Base-by-base conservation (phyloP, 441 rosid species). In the Eutrema salsugineum region DNA sequence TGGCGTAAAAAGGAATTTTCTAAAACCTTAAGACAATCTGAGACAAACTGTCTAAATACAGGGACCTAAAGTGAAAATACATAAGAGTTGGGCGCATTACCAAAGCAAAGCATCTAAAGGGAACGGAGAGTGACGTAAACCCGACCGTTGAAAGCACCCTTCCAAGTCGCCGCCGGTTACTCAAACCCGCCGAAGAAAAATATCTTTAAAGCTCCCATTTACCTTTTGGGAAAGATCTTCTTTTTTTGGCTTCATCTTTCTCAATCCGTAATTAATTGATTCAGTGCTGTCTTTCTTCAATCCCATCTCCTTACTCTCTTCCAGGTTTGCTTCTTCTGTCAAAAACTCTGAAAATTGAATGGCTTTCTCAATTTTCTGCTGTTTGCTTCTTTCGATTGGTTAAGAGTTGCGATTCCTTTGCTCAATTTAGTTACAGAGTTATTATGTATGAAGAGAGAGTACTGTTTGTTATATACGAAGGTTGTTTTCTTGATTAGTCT, bases 81-180 rank as follows among this genome's bases (percentile, higher is more conserved):
- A 39, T 9, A 17, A 49, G 11, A 63, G 48, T 50, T 42, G 7
- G 5, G 51, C 3, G 68, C 63, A 57, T 20, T 50, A 27, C 28
- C 71, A 49, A 19, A 76, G 75, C 46, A 47, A 76, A 76, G 70
- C 42, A 56, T 15, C 73, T 2, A 17, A 56, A 59, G 14, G 12
- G 48, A 55, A 57, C 63, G 76, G 79, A 69, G 71, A 55, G 79
- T 76, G 76, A 76, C 79, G 76, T 70, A 24, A 64, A 42, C 76
- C 71, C 57, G 79, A 76, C 79, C 79, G 76, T 76, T 76, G 68
- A 76, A 22, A 76, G 53, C 79, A 62, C 70, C 59, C 40, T 62
- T 55, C 48, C 57, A 16, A 54, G 27, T 76, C 72, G 71, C 71
- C 76, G 71, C 76, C 75, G 79, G 76, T 57, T 66, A 63, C 49